A percentile compares a stretch with the other conserved stretches of the same genome.
These are phyloP conservation scores for Malassezia pachydermatis DNA, from an alignment of 1,284 basidiomycete species.

Conservation along the genomic window DNA sequence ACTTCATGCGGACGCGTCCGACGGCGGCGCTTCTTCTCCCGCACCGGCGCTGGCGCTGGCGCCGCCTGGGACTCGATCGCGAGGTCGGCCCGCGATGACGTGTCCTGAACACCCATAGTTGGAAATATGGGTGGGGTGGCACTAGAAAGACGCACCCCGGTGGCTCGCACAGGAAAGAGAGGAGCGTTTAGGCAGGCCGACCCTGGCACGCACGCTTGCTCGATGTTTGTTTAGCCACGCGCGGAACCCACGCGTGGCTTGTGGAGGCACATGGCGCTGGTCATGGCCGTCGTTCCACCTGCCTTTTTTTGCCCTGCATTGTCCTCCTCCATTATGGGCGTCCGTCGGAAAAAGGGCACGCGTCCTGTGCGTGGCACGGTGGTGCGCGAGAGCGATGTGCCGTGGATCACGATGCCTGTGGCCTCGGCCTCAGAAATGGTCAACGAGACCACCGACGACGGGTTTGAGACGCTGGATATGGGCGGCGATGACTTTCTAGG, in stretches of 20 bases:
- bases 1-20: conserved; percentile 36
- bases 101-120: neutral
- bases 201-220: conserved; percentile 1
- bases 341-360: neutral
- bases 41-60: neutral
- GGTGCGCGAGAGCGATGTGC: conserved; percentile 6
- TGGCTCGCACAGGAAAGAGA: neutral
- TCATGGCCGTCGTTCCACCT: neutral
- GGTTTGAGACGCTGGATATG: conserved; percentile 8
- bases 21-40: conserved; percentile 23
- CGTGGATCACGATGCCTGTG: conserved; percentile 10
- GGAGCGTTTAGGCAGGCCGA: neutral
- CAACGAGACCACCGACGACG: conserved; percentile 17
- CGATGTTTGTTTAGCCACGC: conserved; percentile 12
- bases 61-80: neutral
- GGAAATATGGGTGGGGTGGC: neutral
- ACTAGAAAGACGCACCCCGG: neutral
- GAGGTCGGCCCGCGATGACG: neutral
- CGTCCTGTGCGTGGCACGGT: neutral
- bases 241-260: neutral
- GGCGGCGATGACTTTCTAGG: conserved; percentile 42
- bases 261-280: conserved; percentile 2
- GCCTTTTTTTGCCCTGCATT: neutral
- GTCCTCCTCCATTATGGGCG: conserved; percentile 6
- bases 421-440: conserved; percentile 4